Percentiles rank a stretch among this genome's conserved stretches.
Conservation (phyloP, 2,329 filamentous ascomycete species). For the Colletotrichum salicis region DNA sequence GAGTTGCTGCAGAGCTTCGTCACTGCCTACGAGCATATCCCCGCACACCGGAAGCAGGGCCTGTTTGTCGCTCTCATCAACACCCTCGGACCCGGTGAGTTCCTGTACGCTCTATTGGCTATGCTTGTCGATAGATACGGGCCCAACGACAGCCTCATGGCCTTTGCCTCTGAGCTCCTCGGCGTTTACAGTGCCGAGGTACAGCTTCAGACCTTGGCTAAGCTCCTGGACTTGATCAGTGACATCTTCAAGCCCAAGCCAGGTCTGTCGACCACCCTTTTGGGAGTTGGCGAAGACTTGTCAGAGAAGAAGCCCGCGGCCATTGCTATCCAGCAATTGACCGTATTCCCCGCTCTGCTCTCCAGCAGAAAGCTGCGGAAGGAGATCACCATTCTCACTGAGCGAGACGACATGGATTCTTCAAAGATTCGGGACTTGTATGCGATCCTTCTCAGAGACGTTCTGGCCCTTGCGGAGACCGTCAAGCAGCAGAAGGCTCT, state of each 20-base stretch:
- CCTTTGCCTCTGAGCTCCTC: constrained; percentile 81
- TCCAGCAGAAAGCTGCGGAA: constrained; percentile 66
- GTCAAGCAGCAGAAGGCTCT: constrained; percentile 67
- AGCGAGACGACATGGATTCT: constrained; percentile 72
- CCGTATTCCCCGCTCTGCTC: constrained; percentile 67
- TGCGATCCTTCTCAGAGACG: constrained; percentile 72
- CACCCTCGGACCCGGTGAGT: constrained; percentile 86
- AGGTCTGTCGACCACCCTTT: constrained; percentile 75
- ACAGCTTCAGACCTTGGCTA: constrained; percentile 82
- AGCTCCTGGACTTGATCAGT: constrained; percentile 77
- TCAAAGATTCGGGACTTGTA: constrained; percentile 76
- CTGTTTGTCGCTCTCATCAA: constrained; percentile 87
- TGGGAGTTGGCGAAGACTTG: constrained; percentile 64
- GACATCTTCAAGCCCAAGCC: constrained; percentile 83
- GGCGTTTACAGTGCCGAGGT: constrained; percentile 77
- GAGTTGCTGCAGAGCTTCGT: constrained; percentile 96
- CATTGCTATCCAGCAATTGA: constrained; percentile 64
- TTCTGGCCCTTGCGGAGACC: constrained; percentile 73
- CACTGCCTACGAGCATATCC: constrained; percentile 95
- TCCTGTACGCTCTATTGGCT: constrained; percentile 85
- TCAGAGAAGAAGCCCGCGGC: constrained; percentile 50
- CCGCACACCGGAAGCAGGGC: constrained; percentile 82
- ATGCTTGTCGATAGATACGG: constrained; percentile 93
- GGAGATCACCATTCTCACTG: constrained; percentile 67
- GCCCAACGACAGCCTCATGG: constrained; percentile 75